Evolutionary conservation across 2,329 filamentous ascomycete genomes (phyloP).

Genomic region (Botryotinia narcissicola): DNA sequence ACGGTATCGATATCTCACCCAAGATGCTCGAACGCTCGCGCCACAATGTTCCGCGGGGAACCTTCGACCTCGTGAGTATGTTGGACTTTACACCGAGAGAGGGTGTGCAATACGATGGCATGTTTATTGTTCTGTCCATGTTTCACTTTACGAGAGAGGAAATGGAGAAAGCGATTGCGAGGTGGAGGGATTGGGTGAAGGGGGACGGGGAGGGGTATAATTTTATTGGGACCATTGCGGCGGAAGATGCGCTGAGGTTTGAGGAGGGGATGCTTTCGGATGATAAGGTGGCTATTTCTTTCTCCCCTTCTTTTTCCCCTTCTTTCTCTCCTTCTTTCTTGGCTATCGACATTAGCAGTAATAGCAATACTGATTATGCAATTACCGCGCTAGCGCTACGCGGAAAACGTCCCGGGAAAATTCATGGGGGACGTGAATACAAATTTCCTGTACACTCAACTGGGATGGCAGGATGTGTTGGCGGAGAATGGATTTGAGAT

Average conservation of each 20-base stretch:
- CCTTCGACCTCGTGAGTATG: not conserved
- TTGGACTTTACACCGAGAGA: not conserved
- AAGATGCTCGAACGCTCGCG: not conserved
- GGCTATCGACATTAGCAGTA: no score
- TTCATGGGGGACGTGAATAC: not conserved
- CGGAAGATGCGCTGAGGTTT: not conserved
- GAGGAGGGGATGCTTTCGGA: not conserved
- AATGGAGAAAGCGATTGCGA: not conserved
- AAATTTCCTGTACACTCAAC: not conserved
- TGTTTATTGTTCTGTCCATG: not conserved
- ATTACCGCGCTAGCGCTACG: not conserved
- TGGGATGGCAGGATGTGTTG: not conserved
- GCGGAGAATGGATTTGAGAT: constrained; percentile 1
- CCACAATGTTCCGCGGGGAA: not conserved
- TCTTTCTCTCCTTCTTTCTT: not conserved
- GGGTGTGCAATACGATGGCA: not conserved
- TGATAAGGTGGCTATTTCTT: not conserved
- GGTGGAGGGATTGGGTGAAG: not conserved
- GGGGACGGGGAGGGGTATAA: not conserved
- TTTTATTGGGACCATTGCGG: not conserved
- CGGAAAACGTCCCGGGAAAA: not conserved
- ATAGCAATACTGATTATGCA: not conserved
- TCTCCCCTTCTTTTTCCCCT: not conserved
- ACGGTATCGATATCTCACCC: not conserved
- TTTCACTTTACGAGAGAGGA: not conserved